phyloP scores from a whole-genome alignment of 108 stramenopile genomes.

The Cyclotella baltica region DNA sequence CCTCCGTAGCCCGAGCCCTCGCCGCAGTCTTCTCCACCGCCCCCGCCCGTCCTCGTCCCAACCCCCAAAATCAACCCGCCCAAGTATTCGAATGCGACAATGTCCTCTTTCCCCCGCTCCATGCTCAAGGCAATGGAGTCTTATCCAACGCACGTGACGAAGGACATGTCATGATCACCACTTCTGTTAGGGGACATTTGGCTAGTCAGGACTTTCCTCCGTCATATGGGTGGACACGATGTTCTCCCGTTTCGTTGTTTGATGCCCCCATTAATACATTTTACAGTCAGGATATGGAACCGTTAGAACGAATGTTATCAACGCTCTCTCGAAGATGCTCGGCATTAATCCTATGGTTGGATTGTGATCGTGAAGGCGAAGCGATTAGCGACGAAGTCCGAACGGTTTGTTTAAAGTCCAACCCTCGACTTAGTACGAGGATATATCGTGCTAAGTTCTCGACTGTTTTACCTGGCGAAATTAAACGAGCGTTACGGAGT shows the following conservation, averaged over 20 bases:
- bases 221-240: conserved; percentile 73
- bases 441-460: conserved; percentile 93
- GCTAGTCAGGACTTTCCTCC: conserved; percentile 74
- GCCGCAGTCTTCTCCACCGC: conserved; percentile 76
- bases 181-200: conserved; percentile 88
- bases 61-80: conserved; percentile 40
- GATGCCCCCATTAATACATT: conserved; percentile 78
- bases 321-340: conserved; percentile 55
- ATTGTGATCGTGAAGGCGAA: conserved; percentile 99
- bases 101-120: conserved; percentile 76
- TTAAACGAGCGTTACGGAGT: conserved; percentile 77
- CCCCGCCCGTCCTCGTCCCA: conserved; percentile 57
- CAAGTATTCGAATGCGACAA: conserved; percentile 82
- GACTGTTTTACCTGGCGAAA: conserved; percentile 89
- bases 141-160: conserved; percentile 28
- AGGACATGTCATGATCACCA: conserved; percentile 89
- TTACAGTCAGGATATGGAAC: conserved; percentile 81
- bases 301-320: conserved; percentile 71
- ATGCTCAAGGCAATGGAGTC: conserved; percentile 64
- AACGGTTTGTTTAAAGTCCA: conserved; percentile 72
- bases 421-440: conserved; percentile 57
- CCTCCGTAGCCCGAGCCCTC: conserved; percentile 93
- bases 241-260: conserved; percentile 78
- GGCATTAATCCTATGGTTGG: conserved; percentile 96
- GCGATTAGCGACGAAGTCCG: conserved; percentile 95